A percentile compares a stretch with the other conserved stretches of the same genome.
phyloP scores from a whole-genome alignment of 2,329 filamentous ascomycete genomes.

The Diplodia sapinea region DNA sequence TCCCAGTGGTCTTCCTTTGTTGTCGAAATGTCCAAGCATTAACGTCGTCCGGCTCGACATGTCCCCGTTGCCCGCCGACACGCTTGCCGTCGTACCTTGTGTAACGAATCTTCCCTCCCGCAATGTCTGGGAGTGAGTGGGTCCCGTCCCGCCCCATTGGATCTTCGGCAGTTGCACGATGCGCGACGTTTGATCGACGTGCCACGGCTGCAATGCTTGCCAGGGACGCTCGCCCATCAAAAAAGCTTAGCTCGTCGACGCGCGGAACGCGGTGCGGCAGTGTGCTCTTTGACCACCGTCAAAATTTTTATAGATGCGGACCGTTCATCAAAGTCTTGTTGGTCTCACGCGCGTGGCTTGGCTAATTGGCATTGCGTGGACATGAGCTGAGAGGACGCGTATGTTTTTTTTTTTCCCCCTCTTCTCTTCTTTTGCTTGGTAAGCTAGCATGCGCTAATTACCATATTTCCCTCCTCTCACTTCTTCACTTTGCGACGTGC shows the following conservation, averaged over 20 bases:
- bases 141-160: neutral
- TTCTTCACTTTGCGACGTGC: no score
- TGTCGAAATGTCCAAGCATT: no score
- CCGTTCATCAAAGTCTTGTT: neutral
- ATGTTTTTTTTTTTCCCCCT: no score
- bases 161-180: neutral
- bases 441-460: no score
- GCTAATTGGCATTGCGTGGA: no score
- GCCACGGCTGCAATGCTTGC: neutral
- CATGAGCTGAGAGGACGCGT: no score
- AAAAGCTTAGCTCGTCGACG: neutral
- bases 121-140: neutral
- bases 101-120: neutral
- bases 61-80: neutral
- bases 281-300: neutral
- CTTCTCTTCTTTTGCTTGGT: no score
- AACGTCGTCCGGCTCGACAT: no score
- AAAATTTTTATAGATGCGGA: neutral
- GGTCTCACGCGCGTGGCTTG: neutral
- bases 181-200: neutral
- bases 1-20: no score
- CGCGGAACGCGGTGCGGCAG: no score
- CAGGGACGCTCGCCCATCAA: neutral
- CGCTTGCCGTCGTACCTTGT: neutral
- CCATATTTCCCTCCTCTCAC: no score